Evolutionary conservation across 2,329 filamentous ascomycete species (phyloP).

Genomic region (Aspergillus alliaceus): DNA sequence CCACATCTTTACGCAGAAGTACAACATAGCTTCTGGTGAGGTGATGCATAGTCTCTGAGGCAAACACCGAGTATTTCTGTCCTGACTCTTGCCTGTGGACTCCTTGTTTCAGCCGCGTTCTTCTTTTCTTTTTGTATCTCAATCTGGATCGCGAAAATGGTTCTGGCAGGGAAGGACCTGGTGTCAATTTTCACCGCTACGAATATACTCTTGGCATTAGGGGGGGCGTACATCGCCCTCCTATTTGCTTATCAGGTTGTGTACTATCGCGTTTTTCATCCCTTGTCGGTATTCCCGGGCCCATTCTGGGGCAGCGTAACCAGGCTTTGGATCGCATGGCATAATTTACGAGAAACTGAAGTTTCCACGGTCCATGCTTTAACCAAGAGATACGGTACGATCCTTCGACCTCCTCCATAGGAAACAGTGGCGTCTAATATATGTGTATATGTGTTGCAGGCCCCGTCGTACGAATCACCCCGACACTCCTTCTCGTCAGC

Average conservation of each 20-base stretch:
- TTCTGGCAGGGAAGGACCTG: slow-evolving; percentile 20
- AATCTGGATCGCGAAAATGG: slow-evolving; percentile 20
- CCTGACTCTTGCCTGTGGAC: not conserved
- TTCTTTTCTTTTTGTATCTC: not conserved
- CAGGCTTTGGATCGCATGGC: slow-evolving; percentile 55
- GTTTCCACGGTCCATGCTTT: slow-evolving; percentile 43
- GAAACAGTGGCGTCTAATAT: not conserved
- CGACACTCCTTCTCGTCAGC: slow-evolving; percentile 54
- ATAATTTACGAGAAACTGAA: slow-evolving; percentile 52
- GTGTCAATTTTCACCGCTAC: slow-evolving; percentile 29
- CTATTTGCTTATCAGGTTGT: slow-evolving; percentile 37
- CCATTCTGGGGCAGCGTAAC: slow-evolving; percentile 57
- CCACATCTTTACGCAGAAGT: too few relatives aligned
- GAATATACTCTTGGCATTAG: slow-evolving; percentile 23
- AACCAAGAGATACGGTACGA: slow-evolving; percentile 51
- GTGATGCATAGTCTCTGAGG: too few relatives aligned
- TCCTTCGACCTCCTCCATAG: not conserved
- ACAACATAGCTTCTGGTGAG: not conserved
- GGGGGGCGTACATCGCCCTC: slow-evolving; percentile 23
- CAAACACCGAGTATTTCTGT: not conserved
- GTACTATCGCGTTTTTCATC: slow-evolving; percentile 52
- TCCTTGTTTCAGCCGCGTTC: not conserved
- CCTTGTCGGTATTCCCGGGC: slow-evolving; percentile 54
- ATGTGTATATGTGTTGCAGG: slow-evolving; percentile 32
- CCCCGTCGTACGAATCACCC: slow-evolving; percentile 55